Evolutionary conservation across 805 yeast genomes (phyloP).

Genomic region (Starmerella davenportii): DNA sequence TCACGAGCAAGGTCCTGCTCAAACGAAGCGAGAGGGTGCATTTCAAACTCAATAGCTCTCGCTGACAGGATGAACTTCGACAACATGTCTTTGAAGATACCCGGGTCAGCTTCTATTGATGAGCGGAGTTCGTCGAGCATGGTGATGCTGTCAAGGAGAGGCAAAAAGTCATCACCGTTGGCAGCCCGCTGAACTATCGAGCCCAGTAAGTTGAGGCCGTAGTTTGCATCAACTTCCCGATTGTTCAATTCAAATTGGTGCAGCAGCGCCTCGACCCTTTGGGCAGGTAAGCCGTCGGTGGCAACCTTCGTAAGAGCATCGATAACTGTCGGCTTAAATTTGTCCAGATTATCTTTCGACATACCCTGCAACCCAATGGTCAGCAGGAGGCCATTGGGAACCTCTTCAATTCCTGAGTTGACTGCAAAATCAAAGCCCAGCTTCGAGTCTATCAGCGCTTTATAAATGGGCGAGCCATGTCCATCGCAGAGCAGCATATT

Average conservation of each 20-base stretch:
- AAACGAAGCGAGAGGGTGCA: slow-evolving; percentile 51
- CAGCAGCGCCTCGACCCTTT: slow-evolving; percentile 64
- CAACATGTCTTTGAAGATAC: slow-evolving; percentile 43
- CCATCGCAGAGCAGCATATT: slow-evolving; percentile 68
- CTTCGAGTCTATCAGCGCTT: slow-evolving; percentile 69
- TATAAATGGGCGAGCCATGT: slow-evolving; percentile 78
- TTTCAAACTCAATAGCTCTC: slow-evolving; percentile 51
- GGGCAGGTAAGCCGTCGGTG: slow-evolving; percentile 31
- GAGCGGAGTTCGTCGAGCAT: slow-evolving; percentile 40
- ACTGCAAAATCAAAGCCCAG: slow-evolving; percentile 72
- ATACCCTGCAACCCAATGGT: slow-evolving; percentile 78
- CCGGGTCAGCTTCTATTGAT: slow-evolving; percentile 39
- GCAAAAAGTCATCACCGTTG: slow-evolving; percentile 53
- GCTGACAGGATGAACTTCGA: slow-evolving; percentile 28
- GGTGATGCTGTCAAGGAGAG: slow-evolving; percentile 45
- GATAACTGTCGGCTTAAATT: slow-evolving; percentile 32
- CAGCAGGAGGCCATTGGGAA: slow-evolving; percentile 58
- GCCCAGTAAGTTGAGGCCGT: slow-evolving; percentile 63
- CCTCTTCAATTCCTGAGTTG: slow-evolving; percentile 72
- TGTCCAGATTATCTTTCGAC: slow-evolving; percentile 27
- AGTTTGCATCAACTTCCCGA: slow-evolving; percentile 76
- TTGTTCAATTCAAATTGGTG: slow-evolving; percentile 73
- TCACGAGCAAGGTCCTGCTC: slow-evolving; percentile 34
- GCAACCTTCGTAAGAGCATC: slow-evolving; percentile 29
- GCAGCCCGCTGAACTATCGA: slow-evolving; percentile 74